Conservation (phyloP, 371 early-diverging fungal genomes). For the Circinella umbellata region DNA sequence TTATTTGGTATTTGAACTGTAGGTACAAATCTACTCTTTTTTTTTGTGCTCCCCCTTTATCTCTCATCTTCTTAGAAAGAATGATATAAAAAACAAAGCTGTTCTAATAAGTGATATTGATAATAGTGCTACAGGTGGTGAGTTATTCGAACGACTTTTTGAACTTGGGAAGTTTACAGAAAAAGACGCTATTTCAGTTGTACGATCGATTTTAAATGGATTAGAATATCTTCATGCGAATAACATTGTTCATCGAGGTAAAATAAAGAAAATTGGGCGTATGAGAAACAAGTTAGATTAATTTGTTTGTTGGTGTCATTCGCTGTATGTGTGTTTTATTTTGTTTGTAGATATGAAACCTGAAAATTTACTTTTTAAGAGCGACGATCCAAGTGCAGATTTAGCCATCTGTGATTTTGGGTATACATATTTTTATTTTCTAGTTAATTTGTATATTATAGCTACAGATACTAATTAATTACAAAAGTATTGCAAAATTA, state of each 20-base stretch:
- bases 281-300: neutral
- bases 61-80: no score
- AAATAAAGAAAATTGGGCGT: neutral
- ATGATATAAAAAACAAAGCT: no score
- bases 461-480: neutral
- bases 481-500: slow-evolving; percentile 58
- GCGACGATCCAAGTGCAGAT: slow-evolving; percentile 57
- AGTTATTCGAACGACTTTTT: slow-evolving; percentile 88
- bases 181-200: slow-evolving; percentile 77
- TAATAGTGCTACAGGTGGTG: slow-evolving; percentile 80
- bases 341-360: slow-evolving; percentile 75
- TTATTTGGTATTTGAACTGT: slow-evolving; percentile 90
- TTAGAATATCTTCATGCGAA: slow-evolving; percentile 79
- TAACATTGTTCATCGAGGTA: slow-evolving; percentile 77
- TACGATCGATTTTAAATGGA: slow-evolving; percentile 68
- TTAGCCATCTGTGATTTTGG: slow-evolving; percentile 75
- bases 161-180: slow-evolving; percentile 88
- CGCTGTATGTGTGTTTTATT: neutral
- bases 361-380: slow-evolving; percentile 79
- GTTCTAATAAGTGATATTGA: no score
- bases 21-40: slow-evolving; percentile 22
- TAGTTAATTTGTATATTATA: neutral
- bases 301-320: neutral
- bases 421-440: slow-evolving; percentile 22
- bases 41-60: no score